A percentile compares a stretch with the other conserved stretches of the same genome.
Evolutionary conservation across 129 eudicot species (phyloP).

Genomic region (Tanacetum coccineum): DNA sequence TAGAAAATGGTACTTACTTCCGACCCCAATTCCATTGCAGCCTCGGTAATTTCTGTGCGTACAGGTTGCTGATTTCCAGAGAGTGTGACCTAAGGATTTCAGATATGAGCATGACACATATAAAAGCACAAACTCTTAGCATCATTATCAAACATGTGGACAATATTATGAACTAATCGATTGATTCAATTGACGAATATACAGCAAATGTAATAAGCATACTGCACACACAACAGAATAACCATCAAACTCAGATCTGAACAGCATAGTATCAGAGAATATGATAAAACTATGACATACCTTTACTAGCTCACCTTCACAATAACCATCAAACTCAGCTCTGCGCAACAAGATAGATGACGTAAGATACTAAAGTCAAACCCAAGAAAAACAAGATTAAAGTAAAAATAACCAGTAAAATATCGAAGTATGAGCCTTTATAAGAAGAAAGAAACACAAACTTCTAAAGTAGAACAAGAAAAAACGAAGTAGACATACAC

Average conservation of each 20-base stretch:
- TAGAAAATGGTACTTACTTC: constrained; percentile 49
- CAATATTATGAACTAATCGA: background rate
- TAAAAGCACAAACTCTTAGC: background rate
- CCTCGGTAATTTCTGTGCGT: constrained; percentile 88
- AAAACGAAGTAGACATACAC: constrained; percentile 40
- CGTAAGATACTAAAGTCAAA: background rate
- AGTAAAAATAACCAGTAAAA: background rate
- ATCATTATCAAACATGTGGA: background rate
- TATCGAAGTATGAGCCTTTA: background rate
- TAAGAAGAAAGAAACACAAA: constrained; percentile 1
- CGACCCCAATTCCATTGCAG: constrained; percentile 91
- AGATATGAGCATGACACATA: constrained; percentile 9
- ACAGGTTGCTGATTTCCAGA: constrained; percentile 93
- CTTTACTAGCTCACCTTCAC: constrained; percentile 89
- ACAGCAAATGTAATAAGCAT: too few relatives aligned
- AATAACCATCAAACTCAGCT: constrained; percentile 96
- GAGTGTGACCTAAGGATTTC: constrained; percentile 60
- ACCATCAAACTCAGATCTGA: background rate
- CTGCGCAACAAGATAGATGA: constrained; percentile 40
- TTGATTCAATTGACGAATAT: background rate
- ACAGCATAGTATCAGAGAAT: background rate
- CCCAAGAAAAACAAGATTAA: background rate
- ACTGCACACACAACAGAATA: background rate
- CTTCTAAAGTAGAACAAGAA: background rate
- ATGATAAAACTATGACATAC: constrained; percentile 30